phyloP scores from a whole-genome alignment of 2,329 filamentous ascomycete genomes.

The Tolypocladium inflatum region DNA sequence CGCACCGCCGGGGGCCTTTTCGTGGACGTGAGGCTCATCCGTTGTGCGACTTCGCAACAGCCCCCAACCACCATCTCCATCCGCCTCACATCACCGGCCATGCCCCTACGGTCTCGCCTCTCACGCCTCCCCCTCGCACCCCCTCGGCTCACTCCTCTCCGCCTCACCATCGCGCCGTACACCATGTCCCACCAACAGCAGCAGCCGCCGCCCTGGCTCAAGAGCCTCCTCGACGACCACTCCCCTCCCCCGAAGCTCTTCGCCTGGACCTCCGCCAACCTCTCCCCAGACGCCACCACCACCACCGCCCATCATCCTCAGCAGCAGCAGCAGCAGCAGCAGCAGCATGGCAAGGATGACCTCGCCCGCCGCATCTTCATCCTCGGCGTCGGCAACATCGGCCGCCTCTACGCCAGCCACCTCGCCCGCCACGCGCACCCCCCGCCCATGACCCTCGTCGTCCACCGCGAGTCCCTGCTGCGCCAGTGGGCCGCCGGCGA shows the following conservation, averaged over 20 bases:
- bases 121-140: neutral
- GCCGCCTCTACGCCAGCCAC: conserved; percentile 66
- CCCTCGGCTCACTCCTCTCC: neutral
- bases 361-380: conserved; percentile 55
- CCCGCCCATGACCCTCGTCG: conserved; percentile 72
- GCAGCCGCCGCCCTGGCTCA: conserved; percentile 22
- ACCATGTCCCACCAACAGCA: neutral
- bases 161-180: neutral
- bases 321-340: neutral
- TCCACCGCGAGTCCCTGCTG: conserved; percentile 50
- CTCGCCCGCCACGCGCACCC: conserved; percentile 49
- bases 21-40: neutral
- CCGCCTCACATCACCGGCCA: neutral
- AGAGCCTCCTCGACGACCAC: conserved; percentile 14
- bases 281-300: conserved; percentile 9
- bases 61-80: neutral
- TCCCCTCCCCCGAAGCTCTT: conserved; percentile 23
- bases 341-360: conserved; percentile 2
- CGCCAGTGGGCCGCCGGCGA: conserved; percentile 33
- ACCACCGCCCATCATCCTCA: conserved; percentile 2
- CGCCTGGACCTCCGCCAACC: conserved; percentile 23
- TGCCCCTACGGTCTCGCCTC: neutral
- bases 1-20: neutral
- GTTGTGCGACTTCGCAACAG: neutral
- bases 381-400: conserved; percentile 73